phyloP scores from a whole-genome alignment of 2,329 filamentous ascomycete genomes.

The Botrytis paeoniae region DNA sequence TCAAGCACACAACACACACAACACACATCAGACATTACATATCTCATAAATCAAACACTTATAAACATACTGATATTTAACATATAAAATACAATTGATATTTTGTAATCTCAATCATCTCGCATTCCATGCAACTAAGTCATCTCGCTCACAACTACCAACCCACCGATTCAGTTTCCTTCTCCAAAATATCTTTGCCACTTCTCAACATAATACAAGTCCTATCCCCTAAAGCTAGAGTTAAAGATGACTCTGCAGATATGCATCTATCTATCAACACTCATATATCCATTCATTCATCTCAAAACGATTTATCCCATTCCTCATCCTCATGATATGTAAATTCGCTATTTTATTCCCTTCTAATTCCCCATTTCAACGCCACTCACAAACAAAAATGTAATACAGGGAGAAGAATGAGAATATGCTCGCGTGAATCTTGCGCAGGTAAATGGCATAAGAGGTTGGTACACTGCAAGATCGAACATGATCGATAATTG shows the following conservation, averaged over 20 bases:
- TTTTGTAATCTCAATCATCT: slow-evolving; percentile 2
- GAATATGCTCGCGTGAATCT: background rate
- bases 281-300: background rate
- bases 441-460: background rate
- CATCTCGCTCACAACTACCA: background rate
- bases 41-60: background rate
- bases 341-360: slow-evolving; percentile 15
- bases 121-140: background rate
- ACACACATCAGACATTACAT: background rate
- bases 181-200: background rate
- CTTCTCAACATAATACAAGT: background rate
- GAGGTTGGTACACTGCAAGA: slow-evolving; percentile 7
- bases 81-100: background rate
- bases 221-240: background rate
- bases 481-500: background rate
- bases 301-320: background rate
- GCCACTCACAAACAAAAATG: background rate
- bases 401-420: slow-evolving; percentile 5
- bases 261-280: background rate
- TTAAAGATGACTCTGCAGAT: no score
- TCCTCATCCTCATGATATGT: background rate
- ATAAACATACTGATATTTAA: background rate
- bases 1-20: background rate
- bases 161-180: background rate
- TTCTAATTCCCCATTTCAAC: background rate